Evolutionary conservation across 2,329 filamentous ascomycete genomes (phyloP).

Genomic region (Xylaria sp.): DNA sequence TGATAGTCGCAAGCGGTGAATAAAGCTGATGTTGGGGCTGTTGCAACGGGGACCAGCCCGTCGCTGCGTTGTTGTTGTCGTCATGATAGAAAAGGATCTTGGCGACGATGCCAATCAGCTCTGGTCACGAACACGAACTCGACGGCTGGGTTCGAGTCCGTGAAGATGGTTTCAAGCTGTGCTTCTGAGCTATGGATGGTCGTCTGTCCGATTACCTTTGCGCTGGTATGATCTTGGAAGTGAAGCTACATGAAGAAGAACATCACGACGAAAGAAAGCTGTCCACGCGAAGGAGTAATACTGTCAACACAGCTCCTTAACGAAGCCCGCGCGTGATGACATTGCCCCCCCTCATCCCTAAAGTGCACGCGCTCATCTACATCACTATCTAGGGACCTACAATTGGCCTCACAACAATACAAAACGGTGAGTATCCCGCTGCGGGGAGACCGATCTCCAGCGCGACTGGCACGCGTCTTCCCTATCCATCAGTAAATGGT

Average conservation of each 20-base stretch:
- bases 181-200: not conserved
- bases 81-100: slow-evolving; percentile 9
- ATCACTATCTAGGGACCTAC: slow-evolving; percentile 5
- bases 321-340: slow-evolving; percentile 2
- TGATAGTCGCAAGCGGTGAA: not conserved
- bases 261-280: slow-evolving; percentile 5
- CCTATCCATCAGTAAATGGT: slow-evolving; percentile 2
- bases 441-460: not conserved
- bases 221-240: not conserved
- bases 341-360: slow-evolving; percentile 3
- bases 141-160: not conserved
- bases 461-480: slow-evolving; percentile 19
- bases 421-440: slow-evolving; percentile 5
- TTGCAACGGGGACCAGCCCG: slow-evolving; percentile 9
- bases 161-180: not conserved
- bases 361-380: not conserved
- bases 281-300: slow-evolving; percentile 6
- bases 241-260: not conserved
- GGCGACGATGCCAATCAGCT: not conserved
- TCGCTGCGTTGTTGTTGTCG: slow-evolving; percentile 5
- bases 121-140: slow-evolving; percentile 5
- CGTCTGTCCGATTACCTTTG: not conserved
- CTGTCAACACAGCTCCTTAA: not conserved
- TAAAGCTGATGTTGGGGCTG: not conserved
- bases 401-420: slow-evolving; percentile 13